A percentile compares a stretch with the other conserved stretches of the same genome.
Conservation (phyloP, 2,329 filamentous ascomycete genomes). For the Verticillium tricorpus region DNA sequence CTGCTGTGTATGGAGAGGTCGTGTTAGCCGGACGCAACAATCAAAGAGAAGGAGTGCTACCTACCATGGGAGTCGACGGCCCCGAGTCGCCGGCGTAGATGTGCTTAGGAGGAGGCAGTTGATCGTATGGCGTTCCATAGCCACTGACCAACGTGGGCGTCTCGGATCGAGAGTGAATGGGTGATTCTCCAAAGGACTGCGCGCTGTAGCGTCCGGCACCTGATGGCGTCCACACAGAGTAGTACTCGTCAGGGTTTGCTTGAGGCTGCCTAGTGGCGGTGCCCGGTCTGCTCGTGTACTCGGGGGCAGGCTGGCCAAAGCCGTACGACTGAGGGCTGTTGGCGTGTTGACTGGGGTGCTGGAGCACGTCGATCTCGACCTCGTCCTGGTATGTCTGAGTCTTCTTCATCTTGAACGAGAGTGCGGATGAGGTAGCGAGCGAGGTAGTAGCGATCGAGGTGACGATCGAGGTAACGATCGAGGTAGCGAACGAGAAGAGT, state of each 20-base stretch:
- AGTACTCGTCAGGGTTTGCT: slow-evolving; percentile 2
- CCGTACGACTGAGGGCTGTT: slow-evolving; percentile 15
- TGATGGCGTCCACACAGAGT: not conserved
- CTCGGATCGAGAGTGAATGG: slow-evolving; percentile 17
- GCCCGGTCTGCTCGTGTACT: not conserved
- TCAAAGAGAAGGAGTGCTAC: not conserved
- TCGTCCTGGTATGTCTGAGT: slow-evolving; percentile 26
- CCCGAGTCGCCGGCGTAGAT: slow-evolving; percentile 15
- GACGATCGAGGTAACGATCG: not conserved
- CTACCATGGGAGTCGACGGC: slow-evolving; percentile 19
- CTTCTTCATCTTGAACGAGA: slow-evolving; percentile 18
- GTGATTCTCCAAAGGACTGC: slow-evolving; percentile 12
- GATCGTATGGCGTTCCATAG: slow-evolving; percentile 18
- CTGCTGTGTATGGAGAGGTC: not conserved
- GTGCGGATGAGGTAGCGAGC: not conserved
- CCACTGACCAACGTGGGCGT: slow-evolving; percentile 24
- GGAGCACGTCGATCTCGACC: slow-evolving; percentile 28
- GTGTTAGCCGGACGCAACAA: not conserved
- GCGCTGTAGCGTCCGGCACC: slow-evolving; percentile 8
- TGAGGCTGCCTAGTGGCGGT: not conserved
- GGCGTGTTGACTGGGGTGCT: slow-evolving; percentile 21
- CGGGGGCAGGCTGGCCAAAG: not conserved
- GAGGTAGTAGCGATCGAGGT: not conserved
- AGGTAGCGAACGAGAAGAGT: not conserved
- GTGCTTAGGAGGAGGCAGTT: slow-evolving; percentile 13